Evolutionary conservation across 169 alveolate genomes (phyloP).

Genomic region (Neospora caninum): DNA sequence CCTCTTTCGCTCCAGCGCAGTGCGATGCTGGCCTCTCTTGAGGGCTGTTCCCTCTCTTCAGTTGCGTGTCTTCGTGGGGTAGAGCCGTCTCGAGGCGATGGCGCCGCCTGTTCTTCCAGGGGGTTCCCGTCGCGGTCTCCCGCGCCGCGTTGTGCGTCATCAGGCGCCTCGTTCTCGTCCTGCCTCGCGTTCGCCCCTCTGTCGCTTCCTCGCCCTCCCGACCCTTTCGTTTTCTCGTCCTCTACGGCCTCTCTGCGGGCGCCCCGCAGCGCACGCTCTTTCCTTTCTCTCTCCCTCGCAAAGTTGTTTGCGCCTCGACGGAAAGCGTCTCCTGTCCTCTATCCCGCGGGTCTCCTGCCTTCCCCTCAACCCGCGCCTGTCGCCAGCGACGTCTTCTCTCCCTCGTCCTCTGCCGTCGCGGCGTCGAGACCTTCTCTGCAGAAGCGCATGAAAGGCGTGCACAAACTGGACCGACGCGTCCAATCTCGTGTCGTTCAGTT

Average conservation of each 20-base stretch:
- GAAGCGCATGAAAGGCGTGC: not conserved
- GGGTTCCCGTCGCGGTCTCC: no score
- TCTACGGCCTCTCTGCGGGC: not conserved
- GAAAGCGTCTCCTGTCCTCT: not conserved
- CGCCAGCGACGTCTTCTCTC: not conserved
- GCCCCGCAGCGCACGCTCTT: not conserved
- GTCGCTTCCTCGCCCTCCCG: not conserved
- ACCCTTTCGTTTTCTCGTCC: not conserved
- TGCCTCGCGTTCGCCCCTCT: not conserved
- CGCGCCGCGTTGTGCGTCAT: no score
- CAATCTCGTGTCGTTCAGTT: not conserved
- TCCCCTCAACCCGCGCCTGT: not conserved
- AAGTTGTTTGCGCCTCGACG: not conserved
- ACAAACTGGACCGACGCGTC: not conserved
- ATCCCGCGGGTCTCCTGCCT: constrained; percentile 5
- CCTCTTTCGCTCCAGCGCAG: not conserved
- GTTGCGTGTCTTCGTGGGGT: no score
- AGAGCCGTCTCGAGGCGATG: no score
- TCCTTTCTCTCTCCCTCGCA: not conserved
- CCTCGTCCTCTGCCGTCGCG: not conserved
- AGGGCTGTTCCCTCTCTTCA: no score
- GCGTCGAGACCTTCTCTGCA: not conserved
- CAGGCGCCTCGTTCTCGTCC: not conserved
- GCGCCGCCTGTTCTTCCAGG: no score
- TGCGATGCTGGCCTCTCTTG: no score